phyloP scores from a whole-genome alignment of 305 asterid species.

The Andrographis paniculata region DNA sequence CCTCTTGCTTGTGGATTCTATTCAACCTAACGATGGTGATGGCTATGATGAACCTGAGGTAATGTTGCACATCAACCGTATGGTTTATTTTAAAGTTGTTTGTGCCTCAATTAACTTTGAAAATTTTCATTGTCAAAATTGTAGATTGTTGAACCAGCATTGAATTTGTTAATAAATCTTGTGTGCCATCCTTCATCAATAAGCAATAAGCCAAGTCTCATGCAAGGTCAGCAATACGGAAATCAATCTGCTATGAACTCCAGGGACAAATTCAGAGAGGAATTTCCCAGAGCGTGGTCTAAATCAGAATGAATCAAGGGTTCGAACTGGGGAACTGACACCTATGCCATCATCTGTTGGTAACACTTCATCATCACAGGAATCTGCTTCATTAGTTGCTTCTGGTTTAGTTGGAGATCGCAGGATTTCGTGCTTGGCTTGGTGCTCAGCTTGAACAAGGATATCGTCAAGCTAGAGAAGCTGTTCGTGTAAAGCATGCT shows the following conservation, averaged over 20 bases:
- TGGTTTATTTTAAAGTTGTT: slow-evolving; percentile 15
- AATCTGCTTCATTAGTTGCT: slow-evolving; percentile 51
- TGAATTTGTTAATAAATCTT: slow-evolving; percentile 80
- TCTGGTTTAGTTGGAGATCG: slow-evolving; percentile 99
- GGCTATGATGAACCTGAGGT: slow-evolving; percentile 98
- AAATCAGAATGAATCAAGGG: slow-evolving; percentile 54
- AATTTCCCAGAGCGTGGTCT: slow-evolving; percentile 38
- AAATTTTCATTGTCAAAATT: slow-evolving; percentile 8
- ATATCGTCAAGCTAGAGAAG: slow-evolving; percentile 92
- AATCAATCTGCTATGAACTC: slow-evolving; percentile 47
- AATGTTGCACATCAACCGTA: slow-evolving; percentile 14
- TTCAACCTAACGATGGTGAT: slow-evolving; percentile 83
- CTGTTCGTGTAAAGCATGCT: slow-evolving; percentile 98
- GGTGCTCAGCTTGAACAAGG: slow-evolving; percentile 99
- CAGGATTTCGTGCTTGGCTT: slow-evolving; percentile 94
- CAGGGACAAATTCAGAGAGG: slow-evolving; percentile 53
- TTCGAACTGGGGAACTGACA: slow-evolving; percentile 60
- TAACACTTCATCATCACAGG: slow-evolving; percentile 39
- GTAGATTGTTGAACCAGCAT: slow-evolving; percentile 93
- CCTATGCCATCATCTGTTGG: slow-evolving; percentile 32
- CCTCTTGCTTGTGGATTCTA: slow-evolving; percentile 76
- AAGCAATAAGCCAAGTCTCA: slow-evolving; percentile 72
- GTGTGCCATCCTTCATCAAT: slow-evolving; percentile 99
- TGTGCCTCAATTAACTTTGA: slow-evolving; percentile 7
- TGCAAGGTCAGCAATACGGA: slow-evolving; percentile 71